phyloP scores from a whole-genome alignment of 805 yeast genomes.

The Barnettozyma siamensis region DNA sequence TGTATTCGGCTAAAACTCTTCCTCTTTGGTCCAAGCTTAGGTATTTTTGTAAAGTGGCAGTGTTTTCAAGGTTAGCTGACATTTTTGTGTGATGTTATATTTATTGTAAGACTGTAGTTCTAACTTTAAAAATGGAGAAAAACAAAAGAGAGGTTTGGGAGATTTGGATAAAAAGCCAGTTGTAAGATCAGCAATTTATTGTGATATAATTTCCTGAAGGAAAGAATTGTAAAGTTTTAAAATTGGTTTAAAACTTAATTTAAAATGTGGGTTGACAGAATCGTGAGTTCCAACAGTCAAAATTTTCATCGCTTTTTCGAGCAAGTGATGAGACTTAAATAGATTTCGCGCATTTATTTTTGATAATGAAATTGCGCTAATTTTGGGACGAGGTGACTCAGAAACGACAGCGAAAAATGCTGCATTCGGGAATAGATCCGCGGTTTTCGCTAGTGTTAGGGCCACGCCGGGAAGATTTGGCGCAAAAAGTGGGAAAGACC shows the following conservation, averaged over 20 bases:
- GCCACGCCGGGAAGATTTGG: too few species aligned
- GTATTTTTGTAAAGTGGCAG: slow-evolving; percentile 79
- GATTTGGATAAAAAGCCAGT: background rate
- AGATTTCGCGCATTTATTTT: slow-evolving; percentile 2
- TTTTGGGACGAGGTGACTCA: slow-evolving; percentile 7
- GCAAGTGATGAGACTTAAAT: slow-evolving; percentile 4
- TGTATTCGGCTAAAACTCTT: slow-evolving; percentile 87
- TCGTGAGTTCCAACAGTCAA: background rate
- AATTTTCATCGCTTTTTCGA: background rate
- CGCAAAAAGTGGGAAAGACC: too few species aligned
- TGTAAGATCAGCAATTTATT: background rate
- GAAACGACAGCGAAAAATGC: background rate
- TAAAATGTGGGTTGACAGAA: slow-evolving; percentile 1
- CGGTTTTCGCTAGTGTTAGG: too few species aligned
- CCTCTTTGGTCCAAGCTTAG: slow-evolving; percentile 81
- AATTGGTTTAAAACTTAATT: background rate
- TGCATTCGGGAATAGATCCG: background rate
- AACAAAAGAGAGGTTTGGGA: background rate
- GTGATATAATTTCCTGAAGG: background rate
- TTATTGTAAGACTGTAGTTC: background rate
- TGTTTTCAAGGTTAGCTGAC: slow-evolving; percentile 53
- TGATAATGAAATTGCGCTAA: background rate
- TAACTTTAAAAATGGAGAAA: background rate
- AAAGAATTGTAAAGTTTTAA: too few species aligned
- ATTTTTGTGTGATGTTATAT: slow-evolving; percentile 13